phyloP scores from a whole-genome alignment of 2,329 filamentous ascomycete genomes.

The Tolypocladium pustulatum region DNA sequence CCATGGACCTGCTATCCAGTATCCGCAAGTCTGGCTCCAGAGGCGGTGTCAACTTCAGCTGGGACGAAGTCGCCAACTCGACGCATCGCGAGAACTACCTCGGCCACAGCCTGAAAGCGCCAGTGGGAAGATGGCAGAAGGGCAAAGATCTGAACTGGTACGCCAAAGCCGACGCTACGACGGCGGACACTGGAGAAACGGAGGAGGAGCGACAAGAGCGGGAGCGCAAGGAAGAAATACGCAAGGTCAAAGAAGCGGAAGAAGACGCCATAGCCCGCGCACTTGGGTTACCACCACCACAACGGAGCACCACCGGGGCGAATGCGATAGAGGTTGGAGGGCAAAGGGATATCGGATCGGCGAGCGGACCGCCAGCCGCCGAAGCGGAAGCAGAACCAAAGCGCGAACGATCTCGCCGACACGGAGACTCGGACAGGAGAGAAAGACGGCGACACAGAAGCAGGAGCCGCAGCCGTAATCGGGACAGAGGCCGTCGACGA shows the following conservation, averaged over 20 bases:
- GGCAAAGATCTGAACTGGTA: constrained; percentile 59
- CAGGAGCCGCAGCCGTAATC: constrained; percentile 17
- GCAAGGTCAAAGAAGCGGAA: constrained; percentile 78
- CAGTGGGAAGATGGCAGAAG: constrained; percentile 86
- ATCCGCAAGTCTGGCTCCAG: constrained; percentile 86
- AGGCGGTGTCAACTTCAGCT: constrained; percentile 91
- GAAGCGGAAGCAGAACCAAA: constrained; percentile 14
- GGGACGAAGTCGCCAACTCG: constrained; percentile 86
- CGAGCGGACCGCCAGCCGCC: constrained; percentile 11
- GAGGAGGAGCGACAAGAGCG: constrained; percentile 47
- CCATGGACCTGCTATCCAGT: constrained; percentile 87
- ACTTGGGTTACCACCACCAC: constrained; percentile 65
- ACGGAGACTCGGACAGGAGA: constrained; percentile 18
- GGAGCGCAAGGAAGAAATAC: constrained; percentile 66
- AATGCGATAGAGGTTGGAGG: constrained; percentile 58
- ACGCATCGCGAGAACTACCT: constrained; percentile 82
- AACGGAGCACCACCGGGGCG: constrained; percentile 45
- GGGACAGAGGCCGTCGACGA: constrained; percentile 17
- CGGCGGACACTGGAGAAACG: constrained; percentile 39
- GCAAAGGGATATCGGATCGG: constrained; percentile 23
- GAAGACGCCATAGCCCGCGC: constrained; percentile 82
- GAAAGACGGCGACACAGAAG: constrained; percentile 25
- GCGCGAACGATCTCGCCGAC: constrained; percentile 18
- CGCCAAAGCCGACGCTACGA: constrained; percentile 40
- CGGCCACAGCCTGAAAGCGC: constrained; percentile 84